Evolutionary conservation across 352 stramenopile species (phyloP), one percentile per base, ranked within the genome.

Genomic region (Phytophthora syringae): DNA sequence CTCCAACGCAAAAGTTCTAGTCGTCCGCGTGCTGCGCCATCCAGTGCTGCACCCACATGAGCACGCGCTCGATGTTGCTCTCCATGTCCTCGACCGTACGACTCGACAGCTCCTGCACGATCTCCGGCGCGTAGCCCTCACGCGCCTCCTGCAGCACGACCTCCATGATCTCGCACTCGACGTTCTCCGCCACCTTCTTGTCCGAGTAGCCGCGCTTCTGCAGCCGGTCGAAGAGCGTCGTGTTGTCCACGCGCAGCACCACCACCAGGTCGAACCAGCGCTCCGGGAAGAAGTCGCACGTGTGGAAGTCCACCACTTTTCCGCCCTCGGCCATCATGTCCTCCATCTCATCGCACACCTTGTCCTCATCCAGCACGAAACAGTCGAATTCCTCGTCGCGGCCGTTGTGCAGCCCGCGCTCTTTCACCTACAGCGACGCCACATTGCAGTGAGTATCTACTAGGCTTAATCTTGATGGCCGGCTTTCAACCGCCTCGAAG

Each of bases 131-230:
- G 77, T 99, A 99, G 44, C 83, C 94, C 76, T 99, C 96, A 21
- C 79, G 76, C 20, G 97, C 97, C 56, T 99, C 97, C 53, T 99
- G 96, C 11, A 99, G 74, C 50, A 99, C 92, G 9, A 99, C 93
- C 75, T 97, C 91, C 97, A 99, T 99, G 72, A 99, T 99, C 82
- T 99, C 97, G 61, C 93, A 98, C 76, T 98, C 84, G 71, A 98
- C 93, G 73, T 99, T 99, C 76, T 99, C 96, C 15, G 67, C 67
- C 66, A 98, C 76, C 66, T 99, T 99, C 72, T 98, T 98, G 53
- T 98, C 87, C 59, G 77, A 93, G 76, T 99, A 99, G 24, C 95
- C 95, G 60, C 90, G 86, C 60, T 84, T 82, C 30, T 86, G 72
- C 32, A 97, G 75, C 11, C 90, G 86, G 63, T 97, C 90, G 52